A percentile compares a stretch with the other conserved stretches of the same genome.
phyloP scores from a whole-genome alignment of 2,329 filamentous ascomycete species.

The Colletotrichum viniferum region DNA sequence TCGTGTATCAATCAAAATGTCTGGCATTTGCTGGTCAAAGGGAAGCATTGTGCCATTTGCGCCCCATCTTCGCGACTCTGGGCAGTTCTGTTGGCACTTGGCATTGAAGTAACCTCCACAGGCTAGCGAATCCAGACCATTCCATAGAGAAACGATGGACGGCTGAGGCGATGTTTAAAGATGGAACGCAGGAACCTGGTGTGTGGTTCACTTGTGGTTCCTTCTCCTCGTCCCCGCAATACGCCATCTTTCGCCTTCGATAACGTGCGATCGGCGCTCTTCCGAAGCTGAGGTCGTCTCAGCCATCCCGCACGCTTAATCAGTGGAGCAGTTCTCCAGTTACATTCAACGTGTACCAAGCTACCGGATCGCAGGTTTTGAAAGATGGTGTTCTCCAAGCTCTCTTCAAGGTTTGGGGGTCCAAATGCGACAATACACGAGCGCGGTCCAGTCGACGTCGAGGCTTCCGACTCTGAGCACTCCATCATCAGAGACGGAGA shows the following conservation, averaged over 20 bases:
- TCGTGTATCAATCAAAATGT: not conserved
- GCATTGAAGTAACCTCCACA: not conserved
- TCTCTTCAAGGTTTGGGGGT: not conserved
- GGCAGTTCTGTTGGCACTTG: not conserved
- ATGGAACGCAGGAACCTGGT: not conserved
- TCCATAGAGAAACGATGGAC: not conserved
- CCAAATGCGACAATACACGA: not conserved
- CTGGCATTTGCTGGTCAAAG: not conserved
- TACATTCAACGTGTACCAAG: not conserved
- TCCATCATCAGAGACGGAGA: slow-evolving; percentile 39
- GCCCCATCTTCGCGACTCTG: not conserved
- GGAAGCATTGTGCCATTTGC: not conserved
- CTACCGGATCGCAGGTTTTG: not conserved
- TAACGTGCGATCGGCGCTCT: not conserved
- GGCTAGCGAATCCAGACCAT: not conserved
- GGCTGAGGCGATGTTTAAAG: not conserved
- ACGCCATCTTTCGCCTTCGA: not conserved
- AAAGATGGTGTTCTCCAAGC: slow-evolving; percentile 4
- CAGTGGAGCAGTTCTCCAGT: not conserved
- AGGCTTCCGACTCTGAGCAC: slow-evolving; percentile 26
- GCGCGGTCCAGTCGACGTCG: not conserved
- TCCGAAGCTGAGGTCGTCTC: too few relatives aligned
- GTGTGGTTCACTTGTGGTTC: not conserved
- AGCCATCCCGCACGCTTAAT: not conserved
- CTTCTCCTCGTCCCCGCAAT: not conserved